These are phyloP conservation scores for Porphyrellus sp. DNA, from an alignment of 1,284 basidiomycete species.

Conservation along the genomic window DNA sequence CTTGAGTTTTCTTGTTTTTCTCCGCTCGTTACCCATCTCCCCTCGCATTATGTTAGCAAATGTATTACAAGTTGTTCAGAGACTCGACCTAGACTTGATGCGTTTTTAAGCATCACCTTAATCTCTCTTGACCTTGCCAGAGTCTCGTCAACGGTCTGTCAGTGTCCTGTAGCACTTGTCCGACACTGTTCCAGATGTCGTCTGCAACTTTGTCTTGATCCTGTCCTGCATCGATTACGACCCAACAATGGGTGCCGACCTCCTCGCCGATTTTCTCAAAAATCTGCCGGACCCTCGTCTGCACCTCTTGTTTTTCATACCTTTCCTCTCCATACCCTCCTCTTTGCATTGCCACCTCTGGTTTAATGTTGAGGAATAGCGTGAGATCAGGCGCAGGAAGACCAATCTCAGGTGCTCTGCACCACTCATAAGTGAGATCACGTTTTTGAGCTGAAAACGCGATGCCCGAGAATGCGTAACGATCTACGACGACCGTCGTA, in stretches of 20 bases:
- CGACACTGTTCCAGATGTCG: conserved; percentile 55
- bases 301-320: conserved; percentile 80
- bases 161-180: conserved; percentile 39
- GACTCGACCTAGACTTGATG: conserved; percentile 10
- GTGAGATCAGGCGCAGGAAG: conserved; percentile 89
- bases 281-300: conserved; percentile 60
- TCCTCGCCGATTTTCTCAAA: conserved; percentile 65
- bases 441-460: conserved; percentile 88
- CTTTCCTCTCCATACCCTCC: conserved; percentile 90
- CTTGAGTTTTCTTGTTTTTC: conserved; percentile 13
- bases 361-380: conserved; percentile 83
- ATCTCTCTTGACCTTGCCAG: conserved; percentile 37
- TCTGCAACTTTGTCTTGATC: conserved; percentile 54
- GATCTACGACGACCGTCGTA: conserved; percentile 81
- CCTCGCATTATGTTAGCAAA: conserved; percentile 24
- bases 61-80: conserved; percentile 25
- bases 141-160: conserved; percentile 40
- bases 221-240: conserved; percentile 62
- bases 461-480: conserved; percentile 96
- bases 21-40: conserved; percentile 21
- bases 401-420: conserved; percentile 77
- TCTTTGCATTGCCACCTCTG: conserved; percentile 67
- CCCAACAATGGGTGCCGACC: conserved; percentile 52
- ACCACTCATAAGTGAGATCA: conserved; percentile 70
- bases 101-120: neutral